phyloP scores from a whole-genome alignment of 345 rosid species.

The Syzygium grande region DNA sequence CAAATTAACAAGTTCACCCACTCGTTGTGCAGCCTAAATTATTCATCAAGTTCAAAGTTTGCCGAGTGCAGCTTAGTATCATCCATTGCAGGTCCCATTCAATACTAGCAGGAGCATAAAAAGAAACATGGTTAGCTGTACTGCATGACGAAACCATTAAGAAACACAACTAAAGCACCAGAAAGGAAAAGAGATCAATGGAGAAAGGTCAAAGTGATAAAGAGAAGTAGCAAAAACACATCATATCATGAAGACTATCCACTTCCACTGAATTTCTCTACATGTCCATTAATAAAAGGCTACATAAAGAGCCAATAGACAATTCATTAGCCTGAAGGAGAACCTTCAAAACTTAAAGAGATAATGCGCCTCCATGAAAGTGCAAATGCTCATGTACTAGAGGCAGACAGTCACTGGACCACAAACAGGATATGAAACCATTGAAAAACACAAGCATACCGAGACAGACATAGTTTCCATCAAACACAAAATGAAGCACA shows the following conservation, averaged over 20 bases:
- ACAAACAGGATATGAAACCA: not conserved
- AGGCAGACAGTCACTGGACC: not conserved
- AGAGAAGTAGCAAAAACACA: not conserved
- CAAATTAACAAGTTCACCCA: not conserved
- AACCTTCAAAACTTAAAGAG: not conserved
- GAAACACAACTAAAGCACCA: not conserved
- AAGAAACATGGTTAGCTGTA: not conserved
- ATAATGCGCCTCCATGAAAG: not conserved
- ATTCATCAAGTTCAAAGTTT: not conserved
- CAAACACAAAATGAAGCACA: not conserved
- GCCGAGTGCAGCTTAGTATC: not conserved
- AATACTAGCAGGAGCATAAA: not conserved
- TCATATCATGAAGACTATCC: not conserved
- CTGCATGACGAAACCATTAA: not conserved
- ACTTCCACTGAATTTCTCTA: not conserved
- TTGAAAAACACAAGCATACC: not conserved
- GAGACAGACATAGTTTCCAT: not conserved
- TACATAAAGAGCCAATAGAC: not conserved
- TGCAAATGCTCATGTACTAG: not conserved
- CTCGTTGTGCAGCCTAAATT: not conserved
- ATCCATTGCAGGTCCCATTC: not conserved
- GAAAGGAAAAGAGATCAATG: not conserved
- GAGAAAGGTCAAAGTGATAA: not conserved
- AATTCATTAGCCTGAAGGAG: not conserved
- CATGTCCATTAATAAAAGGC: not conserved